Percentiles rank a stretch among this genome's conserved stretches.
These are phyloP conservation scores for Fusarium bactridioides DNA, from an alignment of 2,329 filamentous ascomycete genomes.

Conservation along the genomic window DNA sequence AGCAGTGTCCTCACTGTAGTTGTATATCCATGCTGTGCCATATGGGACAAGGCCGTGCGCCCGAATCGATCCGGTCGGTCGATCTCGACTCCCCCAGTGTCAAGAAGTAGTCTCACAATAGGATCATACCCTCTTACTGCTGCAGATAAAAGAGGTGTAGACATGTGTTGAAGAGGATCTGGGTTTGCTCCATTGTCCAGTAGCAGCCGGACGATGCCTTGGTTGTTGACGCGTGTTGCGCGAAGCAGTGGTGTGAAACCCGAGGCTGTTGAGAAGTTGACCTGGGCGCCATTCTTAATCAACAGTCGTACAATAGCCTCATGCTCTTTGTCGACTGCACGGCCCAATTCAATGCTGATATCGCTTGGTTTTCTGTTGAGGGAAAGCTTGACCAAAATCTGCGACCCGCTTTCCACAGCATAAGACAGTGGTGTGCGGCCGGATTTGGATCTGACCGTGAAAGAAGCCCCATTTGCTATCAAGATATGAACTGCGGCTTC, in stretches of 20 bases:
- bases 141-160: neutral
- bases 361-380: fast-evolving
- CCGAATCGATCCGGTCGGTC: neutral
- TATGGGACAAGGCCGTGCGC: neutral
- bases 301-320: neutral
- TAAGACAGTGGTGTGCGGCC: neutral
- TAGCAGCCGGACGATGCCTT: neutral
- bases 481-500: neutral
- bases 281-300: fast-evolving
- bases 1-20: fast-evolving
- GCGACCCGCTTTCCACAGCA: fast-evolving
- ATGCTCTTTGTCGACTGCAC: fast-evolving
- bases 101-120: neutral
- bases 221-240: fast-evolving
- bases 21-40: neutral
- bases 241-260: fast-evolving
- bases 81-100: neutral
- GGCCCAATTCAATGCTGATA: neutral
- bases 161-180: neutral
- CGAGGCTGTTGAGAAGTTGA: fast-evolving
- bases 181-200: fast-evolving
- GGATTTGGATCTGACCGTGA: fast-evolving
- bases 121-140: fast-evolving
- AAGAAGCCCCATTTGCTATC: fast-evolving
- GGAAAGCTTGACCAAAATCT: fast-evolving